Percentiles rank a stretch among this genome's conserved stretches.
These are phyloP conservation scores for Triglochin maritima DNA, from an alignment of 106 monocot species.

Conservation along the genomic window DNA sequence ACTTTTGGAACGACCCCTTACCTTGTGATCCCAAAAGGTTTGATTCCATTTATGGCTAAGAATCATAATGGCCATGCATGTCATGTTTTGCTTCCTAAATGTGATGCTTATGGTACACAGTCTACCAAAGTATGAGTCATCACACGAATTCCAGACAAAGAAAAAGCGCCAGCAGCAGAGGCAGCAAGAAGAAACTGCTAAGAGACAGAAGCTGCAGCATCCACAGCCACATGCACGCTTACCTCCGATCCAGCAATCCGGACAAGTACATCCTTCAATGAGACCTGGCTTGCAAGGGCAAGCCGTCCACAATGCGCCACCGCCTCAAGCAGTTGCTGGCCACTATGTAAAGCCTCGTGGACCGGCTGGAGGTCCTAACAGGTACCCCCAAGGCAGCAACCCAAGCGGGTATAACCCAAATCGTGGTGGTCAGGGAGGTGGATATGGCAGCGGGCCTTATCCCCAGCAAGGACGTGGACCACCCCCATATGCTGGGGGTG, in stretches of 20 bases:
- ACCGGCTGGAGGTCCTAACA: constrained; percentile 41
- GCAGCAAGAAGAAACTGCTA: constrained; percentile 82
- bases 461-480: constrained; percentile 33
- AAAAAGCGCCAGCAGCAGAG: constrained; percentile 91
- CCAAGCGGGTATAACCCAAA: constrained; percentile 68
- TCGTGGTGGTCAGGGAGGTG: constrained; percentile 46
- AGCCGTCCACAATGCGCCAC: constrained; percentile 44
- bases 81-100: background rate
- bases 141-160: constrained; percentile 97
- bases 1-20: constrained; percentile 91
- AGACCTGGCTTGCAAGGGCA: constrained; percentile 56
- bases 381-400: constrained; percentile 65
- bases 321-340: constrained; percentile 42
- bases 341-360: constrained; percentile 74
- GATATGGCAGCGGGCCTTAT: constrained; percentile 34
- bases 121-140: constrained; percentile 90
- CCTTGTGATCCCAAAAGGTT: constrained; percentile 99
- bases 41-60: constrained; percentile 9
- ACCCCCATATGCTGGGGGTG: constrained; percentile 55
- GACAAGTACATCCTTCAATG: constrained; percentile 60
- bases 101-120: constrained; percentile 20
- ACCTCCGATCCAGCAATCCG: constrained; percentile 73
- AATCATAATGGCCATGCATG: background rate
- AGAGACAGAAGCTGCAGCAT: constrained; percentile 77
- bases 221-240: constrained; percentile 74